phyloP scores from a whole-genome alignment of 2,329 filamentous ascomycete genomes.

The Pestalotiopsis sp. region DNA sequence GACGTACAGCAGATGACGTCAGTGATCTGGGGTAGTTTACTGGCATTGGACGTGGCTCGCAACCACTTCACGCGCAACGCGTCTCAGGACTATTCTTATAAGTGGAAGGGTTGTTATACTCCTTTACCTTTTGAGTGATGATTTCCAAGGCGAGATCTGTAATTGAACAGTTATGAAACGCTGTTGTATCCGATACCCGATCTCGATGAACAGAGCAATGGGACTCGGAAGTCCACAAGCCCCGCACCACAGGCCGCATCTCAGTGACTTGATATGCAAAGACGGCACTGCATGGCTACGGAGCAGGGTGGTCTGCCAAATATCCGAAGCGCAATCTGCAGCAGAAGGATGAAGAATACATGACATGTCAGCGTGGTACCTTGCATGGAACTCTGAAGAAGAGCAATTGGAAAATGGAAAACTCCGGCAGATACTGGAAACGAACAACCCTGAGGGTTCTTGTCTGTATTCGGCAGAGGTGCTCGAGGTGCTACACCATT shows the following conservation, averaged over 20 bases:
- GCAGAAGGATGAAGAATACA: too few relatives aligned
- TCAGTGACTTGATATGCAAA: too few relatives aligned
- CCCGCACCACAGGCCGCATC: too few relatives aligned
- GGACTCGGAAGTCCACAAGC: too few relatives aligned
- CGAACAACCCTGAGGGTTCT: background rate
- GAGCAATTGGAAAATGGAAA: background rate
- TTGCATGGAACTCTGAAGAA: background rate
- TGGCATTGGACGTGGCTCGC: background rate
- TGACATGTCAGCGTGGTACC: background rate
- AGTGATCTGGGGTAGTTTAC: background rate
- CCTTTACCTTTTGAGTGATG: background rate
- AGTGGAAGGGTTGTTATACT: background rate
- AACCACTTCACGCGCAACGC: background rate
- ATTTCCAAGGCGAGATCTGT: background rate
- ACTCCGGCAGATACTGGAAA: background rate
- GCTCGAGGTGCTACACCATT: too few relatives aligned
- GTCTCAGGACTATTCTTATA: background rate
- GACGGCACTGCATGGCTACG: too few relatives aligned
- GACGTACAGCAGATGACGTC: slow-evolving; percentile 5
- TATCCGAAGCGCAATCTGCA: too few relatives aligned
- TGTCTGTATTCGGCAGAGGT: too few relatives aligned
- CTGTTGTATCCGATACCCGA: too few relatives aligned
- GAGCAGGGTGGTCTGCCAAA: too few relatives aligned
- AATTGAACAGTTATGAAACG: too few relatives aligned
- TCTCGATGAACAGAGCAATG: too few relatives aligned